Evolutionary conservation across 106 monocot species (phyloP), one percentile per base, ranked within the genome.

Genomic region (Allium fistulosum): DNA sequence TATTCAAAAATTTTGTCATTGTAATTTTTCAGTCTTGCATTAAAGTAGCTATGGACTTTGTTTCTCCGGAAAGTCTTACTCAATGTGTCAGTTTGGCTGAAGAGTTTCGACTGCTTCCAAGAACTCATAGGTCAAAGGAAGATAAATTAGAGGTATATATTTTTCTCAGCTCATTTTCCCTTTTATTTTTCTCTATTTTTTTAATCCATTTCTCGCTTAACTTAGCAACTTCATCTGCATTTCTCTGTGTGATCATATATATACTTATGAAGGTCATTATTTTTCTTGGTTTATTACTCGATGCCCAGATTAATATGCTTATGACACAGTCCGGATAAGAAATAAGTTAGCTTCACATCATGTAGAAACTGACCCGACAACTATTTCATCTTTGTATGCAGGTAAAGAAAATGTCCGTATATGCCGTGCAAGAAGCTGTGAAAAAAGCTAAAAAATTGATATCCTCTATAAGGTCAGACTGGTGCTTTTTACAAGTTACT

Each of bases 381-480:
- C 53, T 55, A 12, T 55, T 15, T 55, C 13, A 55, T 15, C 53
- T 55, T 55, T 55, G 15, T 18, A 17, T 18, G 18, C 14, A 59
- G 59, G 59, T 59, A 15, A 59, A 59, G 59, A 59, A 59, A 16
- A 59, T 59, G 59, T 10, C 59, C 15, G 59, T 16, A 59, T 59
- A 59, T 59, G 59, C 59, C 22, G 4, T 59, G n/a, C 9, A 22
- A 17, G 59, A 59, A 18, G 59, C 59, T 59, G 2, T 59, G 22
- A 59, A 59, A 59, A 13, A 59, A 59, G 59, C n/a, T 17, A 59
- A 17, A 8, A 22, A 13, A 22, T 59, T 59, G 59, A 18, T 59
- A 15, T 59, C 59, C n/a, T 17, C 3, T 15, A 15, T 59, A 5
- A 59, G 59, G 59, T 59, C 7, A 59, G 59, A 59, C 22, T 59